Conservation (phyloP, 345 rosid species). For the Melaleuca alternifolia region DNA sequence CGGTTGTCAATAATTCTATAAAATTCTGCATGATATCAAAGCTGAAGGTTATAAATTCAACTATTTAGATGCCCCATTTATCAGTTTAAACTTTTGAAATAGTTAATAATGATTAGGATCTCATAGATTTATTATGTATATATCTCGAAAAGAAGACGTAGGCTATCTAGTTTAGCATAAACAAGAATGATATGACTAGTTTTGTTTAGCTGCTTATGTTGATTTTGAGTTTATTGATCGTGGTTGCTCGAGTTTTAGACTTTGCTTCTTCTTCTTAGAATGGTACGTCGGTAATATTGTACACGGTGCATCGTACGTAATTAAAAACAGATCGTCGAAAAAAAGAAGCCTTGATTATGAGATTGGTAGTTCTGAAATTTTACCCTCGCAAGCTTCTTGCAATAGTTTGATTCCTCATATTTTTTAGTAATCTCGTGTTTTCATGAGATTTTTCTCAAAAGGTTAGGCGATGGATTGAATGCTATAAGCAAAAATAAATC, state of each 20-base stretch:
- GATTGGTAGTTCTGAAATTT: background rate
- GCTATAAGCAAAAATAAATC: background rate
- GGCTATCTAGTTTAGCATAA: too few relatives aligned
- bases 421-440: background rate
- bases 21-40: too few relatives aligned
- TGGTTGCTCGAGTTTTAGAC: background rate
- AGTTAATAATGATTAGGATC: too few relatives aligned
- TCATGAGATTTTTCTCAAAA: background rate
- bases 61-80: too few relatives aligned
- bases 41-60: too few relatives aligned
- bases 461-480: background rate
- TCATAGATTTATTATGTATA: too few relatives aligned
- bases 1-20: too few relatives aligned
- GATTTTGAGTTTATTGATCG: background rate
- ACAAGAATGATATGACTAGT: too few relatives aligned
- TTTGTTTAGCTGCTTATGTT: too few relatives aligned
- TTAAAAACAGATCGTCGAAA: background rate
- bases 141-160: background rate
- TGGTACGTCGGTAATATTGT: too few relatives aligned
- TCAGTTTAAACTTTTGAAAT: too few relatives aligned
- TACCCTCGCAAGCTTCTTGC: background rate
- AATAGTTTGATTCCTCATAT: background rate
- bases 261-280: background rate
- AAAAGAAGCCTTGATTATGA: background rate
- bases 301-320: too few relatives aligned